Evolutionary conservation across 306 rosid genomes (phyloP).

Genomic region (Gynostemma pentaphyllum): DNA sequence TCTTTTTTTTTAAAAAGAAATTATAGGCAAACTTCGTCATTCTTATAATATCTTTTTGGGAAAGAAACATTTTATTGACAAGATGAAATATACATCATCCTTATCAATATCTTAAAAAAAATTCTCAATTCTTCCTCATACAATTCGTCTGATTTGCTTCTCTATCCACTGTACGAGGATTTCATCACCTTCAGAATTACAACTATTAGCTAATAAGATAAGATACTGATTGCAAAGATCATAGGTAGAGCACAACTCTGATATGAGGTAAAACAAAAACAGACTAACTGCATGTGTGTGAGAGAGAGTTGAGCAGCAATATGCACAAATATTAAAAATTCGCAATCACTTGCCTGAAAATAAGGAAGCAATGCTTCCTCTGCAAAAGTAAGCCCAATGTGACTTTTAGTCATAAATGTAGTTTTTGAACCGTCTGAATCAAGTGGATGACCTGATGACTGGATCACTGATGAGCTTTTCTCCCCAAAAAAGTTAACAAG

Average conservation of each 20-base stretch:
- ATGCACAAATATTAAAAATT: neutral
- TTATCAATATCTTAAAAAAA: no score
- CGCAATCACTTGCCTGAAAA: conserved; percentile 64
- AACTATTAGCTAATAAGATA: neutral
- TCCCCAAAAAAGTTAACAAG: conserved; percentile 67
- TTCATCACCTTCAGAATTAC: neutral
- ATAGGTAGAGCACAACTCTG: neutral
- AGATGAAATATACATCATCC: no score
- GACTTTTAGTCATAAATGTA: conserved; percentile 26
- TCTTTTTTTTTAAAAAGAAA: no score
- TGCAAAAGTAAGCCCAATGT: conserved; percentile 28
- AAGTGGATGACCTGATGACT: conserved; percentile 33
- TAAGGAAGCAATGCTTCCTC: conserved; percentile 92
- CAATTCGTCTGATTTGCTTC: neutral
- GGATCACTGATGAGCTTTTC: conserved; percentile 35
- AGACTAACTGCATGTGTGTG: neutral
- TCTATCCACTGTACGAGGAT: neutral
- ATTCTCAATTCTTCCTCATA: neutral
- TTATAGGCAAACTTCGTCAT: neutral
- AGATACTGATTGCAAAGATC: neutral
- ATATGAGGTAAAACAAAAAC: neutral
- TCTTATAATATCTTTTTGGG: neutral
- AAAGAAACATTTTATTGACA: no score
- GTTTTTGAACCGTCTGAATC: conserved; percentile 47
- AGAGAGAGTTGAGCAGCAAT: neutral